Base-by-base conservation (phyloP, 192 early-diverging fungal species). In the Kickxella alabastrina region DNA sequence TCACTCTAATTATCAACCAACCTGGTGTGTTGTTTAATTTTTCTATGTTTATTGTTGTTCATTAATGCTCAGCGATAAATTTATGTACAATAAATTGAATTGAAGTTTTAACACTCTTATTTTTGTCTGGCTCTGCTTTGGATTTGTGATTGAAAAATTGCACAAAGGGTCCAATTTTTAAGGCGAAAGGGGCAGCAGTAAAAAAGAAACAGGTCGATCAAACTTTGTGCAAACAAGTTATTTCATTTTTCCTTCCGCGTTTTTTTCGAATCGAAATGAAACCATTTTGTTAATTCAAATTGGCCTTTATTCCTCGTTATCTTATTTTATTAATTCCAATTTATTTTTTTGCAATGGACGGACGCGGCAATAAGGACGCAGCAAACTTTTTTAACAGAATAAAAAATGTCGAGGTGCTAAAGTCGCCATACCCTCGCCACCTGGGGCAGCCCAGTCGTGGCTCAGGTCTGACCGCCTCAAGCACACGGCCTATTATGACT, bases 1-100 rank as follows among this genome's bases (percentile, higher is more conserved):
- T n/a, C 31, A 6, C 31, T 25, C 64, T 88, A 52, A 80, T 81
- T 67, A 86, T 85, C 79, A 89, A 89, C 59, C 84, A 90, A 77
- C 50, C 43, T 35, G 39, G 31, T 37, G 59, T 52, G 59, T 49
- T 54, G 60, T 62, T 43, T 44, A 54, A 65, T 65, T 57, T 54
- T 48, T 49, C 15, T 8, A 25, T 6, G n/a, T 39, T 21, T 27
- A 46, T 49, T 40, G 38, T 28, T 18, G 19, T 12, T 32, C 29
- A 26, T n/a, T 32, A 32, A 45, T n/a, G n/a, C n/a, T n/a, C 44
- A n/a, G 45, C 45, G 23, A 58, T 43, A 31, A 27, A 28, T 47
- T 39, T 57, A n/a, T 68, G 65, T 68, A 68, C 43, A 68, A 68
- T 68, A 68, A 48, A n/a, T n/a, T n/a, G 14, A 68, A 23, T 50